These are phyloP conservation scores for Pugionium cornutum DNA, from an alignment of 345 rosid species.

Conservation along the genomic window DNA sequence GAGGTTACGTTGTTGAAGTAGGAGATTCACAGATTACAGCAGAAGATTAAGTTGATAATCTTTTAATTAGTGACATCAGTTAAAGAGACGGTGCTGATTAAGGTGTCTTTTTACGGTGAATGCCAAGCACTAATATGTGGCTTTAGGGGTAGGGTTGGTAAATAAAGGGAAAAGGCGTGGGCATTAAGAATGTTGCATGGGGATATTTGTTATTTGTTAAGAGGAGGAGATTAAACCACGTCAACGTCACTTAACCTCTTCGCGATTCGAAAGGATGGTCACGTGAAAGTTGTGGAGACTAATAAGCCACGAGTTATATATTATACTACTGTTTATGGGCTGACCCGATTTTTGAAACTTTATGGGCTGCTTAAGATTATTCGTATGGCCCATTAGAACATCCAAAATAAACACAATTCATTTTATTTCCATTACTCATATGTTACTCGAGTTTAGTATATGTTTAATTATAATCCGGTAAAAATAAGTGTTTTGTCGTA, in stretches of 20 bases:
- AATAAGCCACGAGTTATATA: constrained; percentile 33
- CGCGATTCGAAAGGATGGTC: constrained; percentile 16
- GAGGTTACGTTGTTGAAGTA: constrained; percentile 4
- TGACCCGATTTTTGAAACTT: too few relatives aligned
- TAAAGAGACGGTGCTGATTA: constrained; percentile 16
- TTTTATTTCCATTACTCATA: too few relatives aligned
- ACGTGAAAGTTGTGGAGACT: constrained; percentile 38
- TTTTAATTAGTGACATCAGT: constrained; percentile 20
- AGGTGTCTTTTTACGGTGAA: constrained; percentile 24
- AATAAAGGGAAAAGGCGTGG: constrained; percentile 6
- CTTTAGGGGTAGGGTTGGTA: constrained; percentile 2
- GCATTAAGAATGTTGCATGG: constrained; percentile 37
- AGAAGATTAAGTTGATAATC: constrained; percentile 26
- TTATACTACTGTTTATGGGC: too few relatives aligned
- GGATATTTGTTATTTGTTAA: constrained; percentile 18
- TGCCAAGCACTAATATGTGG: constrained; percentile 6
- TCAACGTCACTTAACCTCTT: constrained; percentile 36
- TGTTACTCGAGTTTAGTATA: too few relatives aligned
- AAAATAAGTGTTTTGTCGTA: too few relatives aligned
- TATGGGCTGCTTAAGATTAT: too few relatives aligned
- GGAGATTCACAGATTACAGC: constrained; percentile 19
- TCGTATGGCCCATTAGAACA: too few relatives aligned
- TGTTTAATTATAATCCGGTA: too few relatives aligned
- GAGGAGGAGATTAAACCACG: constrained; percentile 34
- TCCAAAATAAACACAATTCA: too few relatives aligned